A percentile compares a stretch with the other conserved stretches of the same genome.
phyloP scores from a whole-genome alignment of 192 early-diverging fungal genomes.

The Entomortierella parvispora region DNA sequence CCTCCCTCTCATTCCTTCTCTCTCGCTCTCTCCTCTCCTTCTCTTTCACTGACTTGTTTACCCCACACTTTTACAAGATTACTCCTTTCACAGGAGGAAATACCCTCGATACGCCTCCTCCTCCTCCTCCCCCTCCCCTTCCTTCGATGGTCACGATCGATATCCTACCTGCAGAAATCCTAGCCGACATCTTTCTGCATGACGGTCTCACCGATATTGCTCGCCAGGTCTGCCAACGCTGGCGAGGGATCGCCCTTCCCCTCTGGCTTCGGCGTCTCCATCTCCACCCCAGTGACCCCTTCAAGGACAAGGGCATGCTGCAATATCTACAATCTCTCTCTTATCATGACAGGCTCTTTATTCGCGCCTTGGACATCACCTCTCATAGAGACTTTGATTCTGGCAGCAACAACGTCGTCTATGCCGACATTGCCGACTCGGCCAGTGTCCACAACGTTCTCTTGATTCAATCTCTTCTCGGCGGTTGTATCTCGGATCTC shows the following conservation, averaged over 20 bases:
- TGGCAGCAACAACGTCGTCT: constrained; percentile 18
- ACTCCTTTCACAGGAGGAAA: too few species aligned
- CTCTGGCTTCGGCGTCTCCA: constrained; percentile 32
- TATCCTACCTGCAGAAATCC: constrained; percentile 36
- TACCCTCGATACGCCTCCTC: too few species aligned
- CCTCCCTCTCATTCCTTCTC: too few species aligned
- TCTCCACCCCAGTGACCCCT: constrained; percentile 39
- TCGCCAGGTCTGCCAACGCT: constrained; percentile 35
- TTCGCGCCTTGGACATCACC: constrained; percentile 41
- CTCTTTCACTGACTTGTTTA: constrained; percentile 9
- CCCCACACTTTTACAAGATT: too few species aligned
- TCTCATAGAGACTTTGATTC: constrained; percentile 32
- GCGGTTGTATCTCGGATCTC: constrained; percentile 27
- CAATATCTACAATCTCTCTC: constrained; percentile 14
- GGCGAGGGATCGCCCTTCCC: constrained; percentile 35
- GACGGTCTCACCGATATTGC: constrained; percentile 43
- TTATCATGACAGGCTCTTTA: constrained; percentile 18
- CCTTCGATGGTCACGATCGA: constrained; percentile 21
- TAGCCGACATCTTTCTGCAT: constrained; percentile 35
- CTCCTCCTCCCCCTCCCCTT: constrained; percentile 7
- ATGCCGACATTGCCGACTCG: constrained; percentile 25
- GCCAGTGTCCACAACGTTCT: constrained; percentile 31
- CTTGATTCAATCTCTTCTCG: constrained; percentile 31
- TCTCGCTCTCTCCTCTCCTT: not conserved
- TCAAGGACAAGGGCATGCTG: constrained; percentile 38